These are phyloP conservation scores for Corinectria fuckeliana DNA, from an alignment of 2,329 filamentous ascomycete genomes.

Conservation along the genomic window DNA sequence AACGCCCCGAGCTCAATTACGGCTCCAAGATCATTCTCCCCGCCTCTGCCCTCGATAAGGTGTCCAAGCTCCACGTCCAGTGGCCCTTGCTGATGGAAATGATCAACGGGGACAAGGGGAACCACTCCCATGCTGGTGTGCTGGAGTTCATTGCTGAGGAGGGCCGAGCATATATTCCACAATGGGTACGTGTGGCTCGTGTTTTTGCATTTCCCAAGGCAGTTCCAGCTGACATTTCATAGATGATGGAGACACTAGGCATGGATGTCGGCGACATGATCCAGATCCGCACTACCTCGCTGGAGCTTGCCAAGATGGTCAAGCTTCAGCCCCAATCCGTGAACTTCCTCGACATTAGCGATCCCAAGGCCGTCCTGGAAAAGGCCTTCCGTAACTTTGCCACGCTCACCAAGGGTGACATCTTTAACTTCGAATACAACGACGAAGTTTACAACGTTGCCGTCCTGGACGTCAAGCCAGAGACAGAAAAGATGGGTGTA, in stretches of 20 bases:
- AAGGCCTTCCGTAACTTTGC: constrained; percentile 97
- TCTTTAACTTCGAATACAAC: constrained; percentile 97
- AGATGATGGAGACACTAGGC: constrained; percentile 93
- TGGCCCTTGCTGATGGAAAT: constrained; percentile 98
- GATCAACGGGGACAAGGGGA: constrained; percentile 81
- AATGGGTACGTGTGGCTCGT: constrained; percentile 71
- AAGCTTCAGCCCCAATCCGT: constrained; percentile 95
- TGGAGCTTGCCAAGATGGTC: constrained; percentile 89
- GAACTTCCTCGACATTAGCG: constrained; percentile 94
- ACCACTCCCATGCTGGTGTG: constrained; percentile 90
- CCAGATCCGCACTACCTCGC: constrained; percentile 92
- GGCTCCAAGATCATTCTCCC: constrained; percentile 98
- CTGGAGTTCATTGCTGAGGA: constrained; percentile 98
- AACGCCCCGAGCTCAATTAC: constrained; percentile 89
- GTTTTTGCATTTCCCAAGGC: neutral
- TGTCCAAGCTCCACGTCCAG: constrained; percentile 93
- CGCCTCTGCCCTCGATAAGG: constrained; percentile 95
- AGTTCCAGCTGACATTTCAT: constrained; percentile 31
- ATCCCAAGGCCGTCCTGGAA: constrained; percentile 96
- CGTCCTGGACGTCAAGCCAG: constrained; percentile 91
- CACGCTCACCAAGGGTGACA: constrained; percentile 88
- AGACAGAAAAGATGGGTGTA: constrained; percentile 81
- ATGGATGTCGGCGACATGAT: constrained; percentile 94
- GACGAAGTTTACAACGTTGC: constrained; percentile 92
- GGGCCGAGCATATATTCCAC: constrained; percentile 92